Conservation (phyloP, 495 filamentous ascomycete species). For the Neurospora terricola region DNA sequence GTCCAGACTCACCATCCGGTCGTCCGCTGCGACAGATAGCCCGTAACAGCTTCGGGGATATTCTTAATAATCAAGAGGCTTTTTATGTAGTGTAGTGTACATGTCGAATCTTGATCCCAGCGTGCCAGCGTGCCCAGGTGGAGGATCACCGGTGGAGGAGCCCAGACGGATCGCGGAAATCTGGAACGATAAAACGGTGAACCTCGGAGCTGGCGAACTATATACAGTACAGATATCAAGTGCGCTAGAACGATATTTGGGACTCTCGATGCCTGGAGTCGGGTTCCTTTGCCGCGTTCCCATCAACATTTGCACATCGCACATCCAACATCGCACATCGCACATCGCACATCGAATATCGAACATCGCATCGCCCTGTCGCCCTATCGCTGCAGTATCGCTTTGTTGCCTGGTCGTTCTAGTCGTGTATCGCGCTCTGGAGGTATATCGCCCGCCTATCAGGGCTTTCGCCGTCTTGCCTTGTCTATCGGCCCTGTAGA, state of each 20-base stretch:
- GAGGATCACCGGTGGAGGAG: background rate
- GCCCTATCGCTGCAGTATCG: background rate
- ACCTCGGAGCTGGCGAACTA: background rate
- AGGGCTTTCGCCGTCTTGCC: background rate
- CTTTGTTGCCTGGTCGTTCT: background rate
- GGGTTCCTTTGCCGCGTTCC: background rate
- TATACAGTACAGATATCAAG: background rate
- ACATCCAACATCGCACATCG: background rate
- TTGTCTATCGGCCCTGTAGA: background rate
- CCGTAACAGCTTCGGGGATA: background rate
- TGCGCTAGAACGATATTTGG: background rate
- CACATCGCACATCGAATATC: background rate
- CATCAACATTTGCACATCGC: background rate
- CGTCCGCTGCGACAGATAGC: background rate
- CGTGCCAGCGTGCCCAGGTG: background rate
- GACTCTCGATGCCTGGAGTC: background rate
- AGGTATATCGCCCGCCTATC: background rate
- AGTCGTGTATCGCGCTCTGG: background rate
- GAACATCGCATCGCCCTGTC: background rate
- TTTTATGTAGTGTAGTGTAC: background rate
- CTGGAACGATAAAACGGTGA: background rate
- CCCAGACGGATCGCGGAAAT: background rate
- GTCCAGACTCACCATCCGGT: background rate
- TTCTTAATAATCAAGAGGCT: background rate
- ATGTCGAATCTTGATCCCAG: background rate